Evolutionary conservation across 2,329 filamentous ascomycete genomes (phyloP), one percentile per base, ranked within the genome.

Genomic region (Chrysoporthe austroafricana): DNA sequence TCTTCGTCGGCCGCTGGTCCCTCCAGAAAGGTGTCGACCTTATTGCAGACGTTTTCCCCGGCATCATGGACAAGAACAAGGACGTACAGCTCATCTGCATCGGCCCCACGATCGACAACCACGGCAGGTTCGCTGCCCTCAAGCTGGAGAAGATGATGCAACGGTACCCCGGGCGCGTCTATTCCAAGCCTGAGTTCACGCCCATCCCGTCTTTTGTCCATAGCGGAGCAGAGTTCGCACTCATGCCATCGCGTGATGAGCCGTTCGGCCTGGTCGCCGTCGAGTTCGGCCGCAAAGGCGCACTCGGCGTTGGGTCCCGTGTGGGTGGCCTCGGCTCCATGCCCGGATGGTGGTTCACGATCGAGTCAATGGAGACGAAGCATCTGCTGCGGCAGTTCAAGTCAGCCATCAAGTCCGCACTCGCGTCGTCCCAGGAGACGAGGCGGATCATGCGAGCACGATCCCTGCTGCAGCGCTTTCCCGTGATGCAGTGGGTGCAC

Each of bases 321-420:
- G 89, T 91, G 48, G 88, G 88, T 71, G 89, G 88, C 65, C 81
- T 91, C 32, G 88, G 88, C n/a, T 86, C 89, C 73, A 90, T 91
- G 88, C 89, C 89, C 26, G 89, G 89, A 34, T 90, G 88, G 85
- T 91, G 88, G 88, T 91, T 86, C 75, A 87, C 62, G 80, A 70
- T 70, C 21, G 68, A 70, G 73, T 88, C 86, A 0, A 86, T 82
- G 2, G 86, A 85, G 3, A 88, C 87, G 1, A 83, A 83, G 50
- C 88, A 90, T 77, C 77, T 90, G 60, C 79, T 89, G 66, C 83
- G 85, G 52, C 88, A 90, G 73, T 90, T 90, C 79, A 88, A 87
- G 75, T 81, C 83, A 68, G 86, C 88, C 9, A 89, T 90, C 70
- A 79, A 85, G 42, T 82, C 82, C 59, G 88, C 88, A 2, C 76